phyloP scores from a whole-genome alignment of 305 asterid genomes.

The Solanum hybrid region DNA sequence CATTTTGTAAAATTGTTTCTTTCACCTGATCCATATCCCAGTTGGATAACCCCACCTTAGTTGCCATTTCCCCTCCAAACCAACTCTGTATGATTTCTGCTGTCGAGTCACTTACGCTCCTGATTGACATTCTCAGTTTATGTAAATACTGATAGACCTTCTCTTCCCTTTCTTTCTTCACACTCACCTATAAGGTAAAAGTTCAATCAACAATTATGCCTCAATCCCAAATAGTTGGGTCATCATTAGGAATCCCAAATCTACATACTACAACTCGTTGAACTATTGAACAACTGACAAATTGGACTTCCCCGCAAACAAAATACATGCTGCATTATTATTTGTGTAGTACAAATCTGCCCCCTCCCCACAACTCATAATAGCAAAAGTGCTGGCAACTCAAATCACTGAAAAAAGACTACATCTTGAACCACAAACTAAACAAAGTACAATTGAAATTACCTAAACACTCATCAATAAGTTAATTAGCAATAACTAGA shows the following conservation, averaged over 20 bases:
- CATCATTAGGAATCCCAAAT: neutral
- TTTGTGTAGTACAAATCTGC: neutral
- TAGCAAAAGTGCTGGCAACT: neutral
- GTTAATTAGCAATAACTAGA: neutral
- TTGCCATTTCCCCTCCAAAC: slow-evolving; percentile 54
- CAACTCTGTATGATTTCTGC: slow-evolving; percentile 49
- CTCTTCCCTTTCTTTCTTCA: slow-evolving; percentile 36
- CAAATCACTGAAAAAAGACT: neutral
- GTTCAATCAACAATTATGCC: neutral
- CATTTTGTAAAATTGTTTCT: slow-evolving; percentile 48
- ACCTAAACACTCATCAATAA: neutral
- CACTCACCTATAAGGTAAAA: slow-evolving; percentile 47
- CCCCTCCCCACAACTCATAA: neutral
- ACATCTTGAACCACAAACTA: neutral
- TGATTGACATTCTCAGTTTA: slow-evolving; percentile 50
- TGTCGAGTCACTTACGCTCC: slow-evolving; percentile 51
- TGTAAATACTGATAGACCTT: slow-evolving; percentile 81
- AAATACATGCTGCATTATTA: no score
- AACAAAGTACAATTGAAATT: neutral
- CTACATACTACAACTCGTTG: neutral
- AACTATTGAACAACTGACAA: neutral
- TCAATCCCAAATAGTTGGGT: neutral
- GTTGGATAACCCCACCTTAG: slow-evolving; percentile 29
- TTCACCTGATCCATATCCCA: slow-evolving; percentile 38
- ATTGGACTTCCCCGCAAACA: neutral